A percentile compares a stretch with the other conserved stretches of the same genome.
Conservation (phyloP, 2,329 filamentous ascomycete species). For the Exutisphaerella laricina region DNA sequence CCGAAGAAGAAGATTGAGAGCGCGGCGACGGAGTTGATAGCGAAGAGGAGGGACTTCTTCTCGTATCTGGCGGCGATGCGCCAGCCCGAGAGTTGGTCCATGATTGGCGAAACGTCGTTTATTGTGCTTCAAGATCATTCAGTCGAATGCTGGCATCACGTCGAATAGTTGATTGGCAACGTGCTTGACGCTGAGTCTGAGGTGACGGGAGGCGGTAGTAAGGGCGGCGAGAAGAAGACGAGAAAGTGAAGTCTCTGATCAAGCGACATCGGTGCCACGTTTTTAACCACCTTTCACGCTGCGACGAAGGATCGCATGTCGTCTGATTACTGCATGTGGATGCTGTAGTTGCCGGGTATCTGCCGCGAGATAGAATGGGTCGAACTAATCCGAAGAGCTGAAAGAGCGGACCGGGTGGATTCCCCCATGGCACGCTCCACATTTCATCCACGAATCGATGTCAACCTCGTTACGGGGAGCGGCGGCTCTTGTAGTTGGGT, state of each 20-base stretch:
- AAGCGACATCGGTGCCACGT: neutral
- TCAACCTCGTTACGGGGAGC: neutral
- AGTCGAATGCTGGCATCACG: neutral
- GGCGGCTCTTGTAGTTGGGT: neutral
- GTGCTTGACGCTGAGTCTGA: neutral
- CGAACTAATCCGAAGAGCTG: neutral
- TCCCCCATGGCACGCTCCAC: neutral
- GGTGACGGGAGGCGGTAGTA: neutral
- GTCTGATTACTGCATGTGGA: neutral
- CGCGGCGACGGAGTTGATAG: conserved; percentile 58
- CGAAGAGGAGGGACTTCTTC: conserved; percentile 53
- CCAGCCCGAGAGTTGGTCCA: conserved; percentile 25
- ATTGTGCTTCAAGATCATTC: neutral
- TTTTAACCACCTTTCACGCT: neutral
- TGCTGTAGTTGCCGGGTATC: neutral
- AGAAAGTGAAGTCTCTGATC: no score
- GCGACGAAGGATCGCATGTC: neutral
- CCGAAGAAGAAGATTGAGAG: conserved; percentile 65
- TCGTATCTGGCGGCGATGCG: conserved; percentile 39
- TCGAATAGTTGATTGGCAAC: no score
- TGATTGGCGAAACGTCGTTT: neutral
- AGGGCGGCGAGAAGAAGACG: no score
- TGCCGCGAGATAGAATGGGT: neutral
- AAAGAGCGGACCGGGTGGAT: neutral
- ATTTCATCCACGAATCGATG: neutral